phyloP scores from a whole-genome alignment of 768 basidiomycete genomes.

The Crepidotus variabilis region DNA sequence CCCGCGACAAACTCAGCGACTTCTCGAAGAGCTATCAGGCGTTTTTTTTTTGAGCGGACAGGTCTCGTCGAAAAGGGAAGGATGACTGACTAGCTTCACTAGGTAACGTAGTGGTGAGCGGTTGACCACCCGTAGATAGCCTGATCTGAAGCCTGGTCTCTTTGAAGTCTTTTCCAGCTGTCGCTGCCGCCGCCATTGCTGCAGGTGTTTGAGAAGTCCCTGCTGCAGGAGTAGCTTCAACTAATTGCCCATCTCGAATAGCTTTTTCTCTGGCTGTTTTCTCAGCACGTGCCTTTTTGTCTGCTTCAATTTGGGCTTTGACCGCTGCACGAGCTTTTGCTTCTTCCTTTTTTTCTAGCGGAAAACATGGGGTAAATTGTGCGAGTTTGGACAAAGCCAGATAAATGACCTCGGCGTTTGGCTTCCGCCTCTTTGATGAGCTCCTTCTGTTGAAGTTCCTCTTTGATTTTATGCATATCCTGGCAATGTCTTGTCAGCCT shows the following conservation, averaged over 20 bases:
- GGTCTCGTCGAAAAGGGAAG: neutral
- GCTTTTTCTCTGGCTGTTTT: conserved; percentile 91
- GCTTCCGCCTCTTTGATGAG: conserved; percentile 80
- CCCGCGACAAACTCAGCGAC: conserved; percentile 87
- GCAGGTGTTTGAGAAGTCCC: conserved; percentile 30
- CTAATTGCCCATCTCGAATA: conserved; percentile 67
- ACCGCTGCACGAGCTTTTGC: conserved; percentile 81
- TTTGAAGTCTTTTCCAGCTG: conserved; percentile 72
- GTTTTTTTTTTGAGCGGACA: conserved; percentile 1
- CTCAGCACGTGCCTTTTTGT: conserved; percentile 62
- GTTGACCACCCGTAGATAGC: conserved; percentile 74
- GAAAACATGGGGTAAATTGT: neutral
- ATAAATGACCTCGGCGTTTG: conserved; percentile 63
- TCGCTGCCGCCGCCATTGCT: conserved; percentile 32
- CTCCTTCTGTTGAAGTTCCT: conserved; percentile 76
- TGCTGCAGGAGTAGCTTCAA: conserved; percentile 21
- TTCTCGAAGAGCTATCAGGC: conserved; percentile 62
- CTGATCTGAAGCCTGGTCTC: conserved; percentile 91
- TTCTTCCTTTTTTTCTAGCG: conserved; percentile 85
- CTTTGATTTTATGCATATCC: conserved; percentile 72
- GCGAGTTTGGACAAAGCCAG: neutral
- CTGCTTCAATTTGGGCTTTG: conserved; percentile 89
- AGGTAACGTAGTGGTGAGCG: conserved; percentile 75
- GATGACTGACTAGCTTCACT: conserved; percentile 67
- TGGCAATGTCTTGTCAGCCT: conserved; percentile 20